phyloP scores from a whole-genome alignment of 768 basidiomycete species.

The Hirschioporus abietinus region DNA sequence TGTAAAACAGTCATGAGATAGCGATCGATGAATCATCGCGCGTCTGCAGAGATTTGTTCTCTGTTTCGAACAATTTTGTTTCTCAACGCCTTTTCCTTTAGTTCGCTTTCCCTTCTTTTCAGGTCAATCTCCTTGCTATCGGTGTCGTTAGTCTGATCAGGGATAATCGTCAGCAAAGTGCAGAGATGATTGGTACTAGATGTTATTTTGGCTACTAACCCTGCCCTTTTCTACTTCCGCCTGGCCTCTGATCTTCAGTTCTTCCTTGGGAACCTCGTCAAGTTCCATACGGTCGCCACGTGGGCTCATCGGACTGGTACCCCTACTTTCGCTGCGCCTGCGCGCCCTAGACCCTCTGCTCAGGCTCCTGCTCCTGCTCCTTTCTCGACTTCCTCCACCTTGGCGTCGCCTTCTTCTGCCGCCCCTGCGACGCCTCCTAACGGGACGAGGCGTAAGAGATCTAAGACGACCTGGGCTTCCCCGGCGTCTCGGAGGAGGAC shows the following conservation, averaged over 20 bases:
- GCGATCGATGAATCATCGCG: neutral
- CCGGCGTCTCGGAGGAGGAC: conserved; percentile 30
- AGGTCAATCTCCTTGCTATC: conserved; percentile 35
- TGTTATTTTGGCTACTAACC: neutral
- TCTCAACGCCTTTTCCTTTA: conserved; percentile 76
- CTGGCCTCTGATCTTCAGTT: conserved; percentile 76
- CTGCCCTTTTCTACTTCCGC: conserved; percentile 47
- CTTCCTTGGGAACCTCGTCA: conserved; percentile 31
- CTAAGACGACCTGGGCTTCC: conserved; percentile 6
- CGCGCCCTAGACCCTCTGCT: conserved; percentile 21
- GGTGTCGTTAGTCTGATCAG: neutral
- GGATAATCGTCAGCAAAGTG: neutral
- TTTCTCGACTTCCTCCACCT: conserved; percentile 5
- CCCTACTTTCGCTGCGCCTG: conserved; percentile 23
- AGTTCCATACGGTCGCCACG: conserved; percentile 22
- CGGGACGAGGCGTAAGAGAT: conserved; percentile 10
- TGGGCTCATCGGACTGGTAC: conserved; percentile 20
- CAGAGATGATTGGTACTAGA: neutral
- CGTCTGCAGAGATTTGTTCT: conserved; percentile 34
- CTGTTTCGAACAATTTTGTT: conserved; percentile 78
- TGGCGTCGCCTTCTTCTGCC: conserved; percentile 9
- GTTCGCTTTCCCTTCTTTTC: conserved; percentile 66
- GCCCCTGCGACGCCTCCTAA: conserved; percentile 6
- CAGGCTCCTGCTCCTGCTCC: conserved; percentile 26
- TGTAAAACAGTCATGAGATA: neutral